A percentile compares a stretch with the other conserved stretches of the same genome.
phyloP scores from a whole-genome alignment of 169 alveolate species.

The Perkinsus chesapeaki region DNA sequence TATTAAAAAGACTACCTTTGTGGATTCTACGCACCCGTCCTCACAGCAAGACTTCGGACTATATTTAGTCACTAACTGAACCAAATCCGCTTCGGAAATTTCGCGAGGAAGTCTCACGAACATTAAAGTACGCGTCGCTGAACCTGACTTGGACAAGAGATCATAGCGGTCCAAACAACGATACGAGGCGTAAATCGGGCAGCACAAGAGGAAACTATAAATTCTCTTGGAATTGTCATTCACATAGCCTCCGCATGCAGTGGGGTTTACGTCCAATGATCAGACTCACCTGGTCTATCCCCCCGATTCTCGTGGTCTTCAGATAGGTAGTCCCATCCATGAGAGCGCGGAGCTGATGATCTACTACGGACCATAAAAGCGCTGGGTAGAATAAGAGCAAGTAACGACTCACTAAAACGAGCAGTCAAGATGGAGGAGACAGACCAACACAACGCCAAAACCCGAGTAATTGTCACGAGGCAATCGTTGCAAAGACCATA shows the following conservation, averaged over 20 bases:
- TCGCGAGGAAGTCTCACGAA: neutral
- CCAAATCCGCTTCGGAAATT: neutral
- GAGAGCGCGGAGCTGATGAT: neutral
- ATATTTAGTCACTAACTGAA: neutral
- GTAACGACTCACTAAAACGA: neutral
- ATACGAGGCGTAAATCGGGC: too few relatives aligned
- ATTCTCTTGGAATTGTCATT: neutral
- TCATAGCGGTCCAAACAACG: neutral
- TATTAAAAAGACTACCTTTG: neutral
- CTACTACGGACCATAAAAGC: neutral
- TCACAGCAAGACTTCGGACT: constrained; percentile 1
- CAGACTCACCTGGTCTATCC: neutral
- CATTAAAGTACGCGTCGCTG: neutral
- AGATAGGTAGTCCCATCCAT: neutral
- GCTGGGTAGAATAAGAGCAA: neutral
- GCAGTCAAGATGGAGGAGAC: neutral
- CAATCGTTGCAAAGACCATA: neutral
- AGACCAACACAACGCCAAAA: neutral
- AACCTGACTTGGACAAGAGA: neutral
- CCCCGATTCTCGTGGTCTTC: neutral
- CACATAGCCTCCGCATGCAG: neutral
- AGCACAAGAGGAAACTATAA: neutral
- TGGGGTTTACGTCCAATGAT: neutral
- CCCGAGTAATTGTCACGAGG: neutral
- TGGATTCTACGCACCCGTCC: neutral